Base-by-base conservation (phyloP, 2,329 filamentous ascomycete genomes). In the Corynespora cassiicola region DNA sequence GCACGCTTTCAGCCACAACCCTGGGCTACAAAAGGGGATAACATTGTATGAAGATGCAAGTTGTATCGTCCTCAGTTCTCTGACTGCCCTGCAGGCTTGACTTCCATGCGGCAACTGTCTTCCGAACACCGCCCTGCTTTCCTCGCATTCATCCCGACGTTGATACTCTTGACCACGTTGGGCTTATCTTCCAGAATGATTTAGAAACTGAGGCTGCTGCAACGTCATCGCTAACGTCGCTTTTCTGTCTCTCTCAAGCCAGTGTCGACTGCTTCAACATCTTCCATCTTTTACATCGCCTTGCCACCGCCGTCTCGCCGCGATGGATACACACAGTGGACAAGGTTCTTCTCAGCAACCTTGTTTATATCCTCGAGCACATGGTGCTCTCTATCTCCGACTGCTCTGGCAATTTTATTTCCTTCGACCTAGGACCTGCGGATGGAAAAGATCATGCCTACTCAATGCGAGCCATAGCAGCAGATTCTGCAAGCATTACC, bases 221-320 rank as follows among this genome's bases (percentile, higher is more conserved):
- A 1, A 46, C 22, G 27, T 51, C 45, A 2, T 60, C 56, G 3
- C 55, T 52, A 11, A 57, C 55, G 1, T 55, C 50, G 5, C 39
- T 50, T 5, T 47, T 61, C 10, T 53, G 50, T n/a, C 45, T 62
- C 12, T 50, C 55, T 2, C 19, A 47, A 7, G 36, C 45, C 6
- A 25, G 43, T 7, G 36, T 58, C 8, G 50, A 58, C 14, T 58
- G 53, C 39, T 59, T 60, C 45, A 57, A 58, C 14, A 53, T 59
- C 6, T 59, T 62, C 42, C 52, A 58, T 40, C 48, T 42, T 6
- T 34, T 62, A 1, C 56, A 60, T 26, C 53, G 53, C 9, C 46
- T 62, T 22, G 50, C 46, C 3, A 41, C 58, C 3, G 56, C 53
- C 7, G 23, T 40, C n/a, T 54, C 55, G 0, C 36, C 47, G 7